Evolutionary conservation across 176 grass and related monocot genomes (phyloP).

Genomic region (Avena eriantha): DNA sequence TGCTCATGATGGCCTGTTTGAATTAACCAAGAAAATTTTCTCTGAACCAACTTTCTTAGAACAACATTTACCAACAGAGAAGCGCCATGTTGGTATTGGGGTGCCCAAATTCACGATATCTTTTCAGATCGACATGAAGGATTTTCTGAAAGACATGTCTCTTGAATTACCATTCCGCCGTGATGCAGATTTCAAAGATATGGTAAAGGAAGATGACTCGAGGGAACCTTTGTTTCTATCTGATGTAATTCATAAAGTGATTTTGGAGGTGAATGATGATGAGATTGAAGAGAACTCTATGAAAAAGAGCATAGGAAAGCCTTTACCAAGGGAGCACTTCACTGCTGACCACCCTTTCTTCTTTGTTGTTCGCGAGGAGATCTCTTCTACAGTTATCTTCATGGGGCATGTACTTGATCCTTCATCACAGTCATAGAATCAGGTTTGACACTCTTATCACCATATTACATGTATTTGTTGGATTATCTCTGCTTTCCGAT

Average conservation of each 20-base stretch:
- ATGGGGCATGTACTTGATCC: constrained; percentile 58
- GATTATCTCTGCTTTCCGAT: not conserved
- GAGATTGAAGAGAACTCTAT: constrained; percentile 39
- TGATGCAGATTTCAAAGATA: constrained; percentile 60
- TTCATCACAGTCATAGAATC: constrained; percentile 32
- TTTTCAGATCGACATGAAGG: constrained; percentile 43
- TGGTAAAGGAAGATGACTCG: constrained; percentile 46
- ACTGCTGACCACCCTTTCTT: constrained; percentile 53
- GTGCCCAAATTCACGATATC: constrained; percentile 59
- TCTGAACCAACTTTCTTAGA: constrained; percentile 48
- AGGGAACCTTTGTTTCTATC: constrained; percentile 45
- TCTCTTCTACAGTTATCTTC: constrained; percentile 50
- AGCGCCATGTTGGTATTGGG: constrained; percentile 47
- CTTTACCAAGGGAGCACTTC: constrained; percentile 47
- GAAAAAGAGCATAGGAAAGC: constrained; percentile 37
- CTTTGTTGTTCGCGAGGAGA: constrained; percentile 55
- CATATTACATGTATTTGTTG: constrained; percentile 9
- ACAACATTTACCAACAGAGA: constrained; percentile 54
- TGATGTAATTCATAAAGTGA: constrained; percentile 52
- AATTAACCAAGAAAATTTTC: constrained; percentile 53
- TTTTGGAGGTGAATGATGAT: constrained; percentile 58
- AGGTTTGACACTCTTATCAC: constrained; percentile 12
- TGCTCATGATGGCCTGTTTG: constrained; percentile 55
- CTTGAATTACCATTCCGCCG: constrained; percentile 53
- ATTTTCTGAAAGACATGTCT: constrained; percentile 54